Evolutionary conservation across 2,329 filamentous ascomycete genomes (phyloP).

Genomic region (Cercospora citrullina): DNA sequence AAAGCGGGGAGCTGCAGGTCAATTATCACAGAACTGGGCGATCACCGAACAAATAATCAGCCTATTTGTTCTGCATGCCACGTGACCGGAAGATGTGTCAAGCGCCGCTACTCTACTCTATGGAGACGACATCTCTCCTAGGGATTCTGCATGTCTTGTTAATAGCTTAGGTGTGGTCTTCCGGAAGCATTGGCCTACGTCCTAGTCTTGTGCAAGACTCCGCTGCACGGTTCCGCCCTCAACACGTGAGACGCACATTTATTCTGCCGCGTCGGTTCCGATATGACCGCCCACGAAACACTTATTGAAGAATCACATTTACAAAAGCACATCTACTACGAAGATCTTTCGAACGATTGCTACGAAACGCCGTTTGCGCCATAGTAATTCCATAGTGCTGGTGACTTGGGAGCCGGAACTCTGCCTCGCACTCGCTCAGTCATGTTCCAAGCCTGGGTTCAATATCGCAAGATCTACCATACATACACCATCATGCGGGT

Average conservation of each 20-base stretch:
- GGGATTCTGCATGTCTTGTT: neutral
- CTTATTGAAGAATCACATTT: neutral
- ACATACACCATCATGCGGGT: neutral
- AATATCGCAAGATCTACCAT: neutral
- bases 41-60: neutral
- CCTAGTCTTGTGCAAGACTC: neutral
- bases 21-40: neutral
- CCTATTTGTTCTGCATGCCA: neutral
- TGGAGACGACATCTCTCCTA: neutral
- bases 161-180: neutral
- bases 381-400: neutral
- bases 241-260: neutral
- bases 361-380: neutral
- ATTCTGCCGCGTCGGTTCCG: neutral
- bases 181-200: neutral
- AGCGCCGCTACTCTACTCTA: neutral
- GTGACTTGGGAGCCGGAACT: neutral
- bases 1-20: slow-evolving; percentile 5
- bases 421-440: neutral
- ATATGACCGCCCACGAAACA: neutral
- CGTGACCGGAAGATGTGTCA: neutral
- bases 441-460: neutral
- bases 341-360: neutral
- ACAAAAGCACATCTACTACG: neutral
- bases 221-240: neutral